phyloP scores from a whole-genome alignment of 2,329 filamentous ascomycete species.

The Mycogone perniciosa region DNA sequence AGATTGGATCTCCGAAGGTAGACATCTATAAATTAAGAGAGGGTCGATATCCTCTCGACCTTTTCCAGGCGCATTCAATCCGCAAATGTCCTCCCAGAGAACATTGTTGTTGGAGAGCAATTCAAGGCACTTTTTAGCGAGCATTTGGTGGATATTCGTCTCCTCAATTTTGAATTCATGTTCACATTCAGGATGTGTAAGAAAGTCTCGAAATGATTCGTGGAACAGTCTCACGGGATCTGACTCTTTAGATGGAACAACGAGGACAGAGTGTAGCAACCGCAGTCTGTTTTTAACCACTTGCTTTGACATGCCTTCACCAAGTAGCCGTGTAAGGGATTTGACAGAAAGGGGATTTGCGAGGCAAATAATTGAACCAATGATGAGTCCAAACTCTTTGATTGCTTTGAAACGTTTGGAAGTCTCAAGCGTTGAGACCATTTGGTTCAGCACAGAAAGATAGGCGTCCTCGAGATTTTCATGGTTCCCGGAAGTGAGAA shows the following conservation, averaged over 20 bases:
- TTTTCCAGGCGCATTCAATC: not conserved
- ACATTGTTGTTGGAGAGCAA: slow-evolving; percentile 15
- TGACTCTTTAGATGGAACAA: slow-evolving; percentile 19
- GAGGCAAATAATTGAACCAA: slow-evolving; percentile 26
- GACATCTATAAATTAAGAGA: too few relatives aligned
- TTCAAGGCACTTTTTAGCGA: slow-evolving; percentile 5
- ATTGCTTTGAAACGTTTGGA: slow-evolving; percentile 7
- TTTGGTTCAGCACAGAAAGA: slow-evolving; percentile 14
- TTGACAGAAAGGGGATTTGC: slow-evolving; percentile 23
- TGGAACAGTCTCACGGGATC: slow-evolving; percentile 27
- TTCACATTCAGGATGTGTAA: slow-evolving; percentile 14
- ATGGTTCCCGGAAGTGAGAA: slow-evolving; percentile 16
- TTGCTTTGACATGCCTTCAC: slow-evolving; percentile 1
- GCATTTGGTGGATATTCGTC: not conserved
- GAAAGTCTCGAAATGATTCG: slow-evolving; percentile 31
- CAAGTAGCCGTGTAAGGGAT: slow-evolving; percentile 23
- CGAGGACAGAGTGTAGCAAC: slow-evolving; percentile 29
- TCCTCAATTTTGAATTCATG: slow-evolving; percentile 12
- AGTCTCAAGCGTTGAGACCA: not conserved
- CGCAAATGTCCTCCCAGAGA: slow-evolving; percentile 22
- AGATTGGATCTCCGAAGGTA: too few relatives aligned
- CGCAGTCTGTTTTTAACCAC: slow-evolving; percentile 18
- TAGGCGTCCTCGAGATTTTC: slow-evolving; percentile 15
- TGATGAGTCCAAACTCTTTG: slow-evolving; percentile 21
- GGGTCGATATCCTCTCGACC: too few relatives aligned